Evolutionary conservation across 176 grass and related monocot species (phyloP).

Genomic region (Raddia guianensis): DNA sequence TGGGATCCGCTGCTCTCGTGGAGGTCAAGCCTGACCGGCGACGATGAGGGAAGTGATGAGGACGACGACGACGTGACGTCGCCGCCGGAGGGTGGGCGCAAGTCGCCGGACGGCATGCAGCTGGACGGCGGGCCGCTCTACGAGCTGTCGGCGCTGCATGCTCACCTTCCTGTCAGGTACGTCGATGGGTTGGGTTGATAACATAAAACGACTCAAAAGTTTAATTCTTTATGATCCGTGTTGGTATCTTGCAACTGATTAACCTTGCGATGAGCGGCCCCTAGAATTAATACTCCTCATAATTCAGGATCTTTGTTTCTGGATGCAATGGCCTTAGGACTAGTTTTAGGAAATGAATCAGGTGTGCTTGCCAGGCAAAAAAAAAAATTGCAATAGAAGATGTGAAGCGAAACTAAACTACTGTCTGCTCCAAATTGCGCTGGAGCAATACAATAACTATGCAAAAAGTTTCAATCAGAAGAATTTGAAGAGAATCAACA

Average conservation of each 20-base stretch:
- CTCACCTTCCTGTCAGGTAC: conserved; percentile 64
- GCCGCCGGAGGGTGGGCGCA: background rate
- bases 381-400: background rate
- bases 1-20: conserved; percentile 38
- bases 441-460: background rate
- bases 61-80: background rate
- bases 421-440: background rate
- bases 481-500: too few relatives aligned
- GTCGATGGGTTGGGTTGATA: too few relatives aligned
- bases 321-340: background rate
- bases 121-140: conserved; percentile 57
- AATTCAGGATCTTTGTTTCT: background rate
- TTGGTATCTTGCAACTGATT: background rate
- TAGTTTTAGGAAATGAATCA: background rate
- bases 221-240: background rate
- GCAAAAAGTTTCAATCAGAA: background rate
- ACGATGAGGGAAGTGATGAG: background rate
- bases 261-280: background rate
- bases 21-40: conserved; percentile 45
- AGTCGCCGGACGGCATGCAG: conserved; percentile 15
- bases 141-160: conserved; percentile 49
- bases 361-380: background rate
- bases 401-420: background rate
- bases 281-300: background rate
- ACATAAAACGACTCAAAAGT: background rate